A percentile compares a stretch with the other conserved stretches of the same genome.
These are phyloP conservation scores for Hericium rajendrae DNA, from an alignment of 768 basidiomycete species.

Conservation along the genomic window DNA sequence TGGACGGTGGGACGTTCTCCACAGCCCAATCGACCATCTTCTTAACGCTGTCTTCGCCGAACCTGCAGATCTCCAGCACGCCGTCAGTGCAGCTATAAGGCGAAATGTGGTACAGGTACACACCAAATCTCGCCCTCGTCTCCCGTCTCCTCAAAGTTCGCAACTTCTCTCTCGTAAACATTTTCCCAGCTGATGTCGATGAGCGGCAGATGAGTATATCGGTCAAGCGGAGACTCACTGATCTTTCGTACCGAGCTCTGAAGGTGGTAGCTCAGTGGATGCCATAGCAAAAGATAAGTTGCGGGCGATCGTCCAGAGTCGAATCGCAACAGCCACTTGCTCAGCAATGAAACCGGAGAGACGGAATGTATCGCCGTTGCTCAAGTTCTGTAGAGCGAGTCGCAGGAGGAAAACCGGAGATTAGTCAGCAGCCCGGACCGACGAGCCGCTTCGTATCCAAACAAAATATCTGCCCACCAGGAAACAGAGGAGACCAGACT, in stretches of 20 bases:
- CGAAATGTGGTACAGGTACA: conserved; percentile 10
- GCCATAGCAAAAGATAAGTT: not conserved
- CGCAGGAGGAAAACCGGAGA: too few species aligned
- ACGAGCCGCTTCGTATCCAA: too few species aligned
- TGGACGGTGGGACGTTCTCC: conserved; percentile 40
- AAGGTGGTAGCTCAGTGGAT: conserved; percentile 41
- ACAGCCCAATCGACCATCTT: conserved; percentile 75
- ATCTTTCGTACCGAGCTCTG: conserved; percentile 70
- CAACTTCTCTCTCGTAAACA: conserved; percentile 62
- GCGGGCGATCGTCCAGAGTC: too few species aligned
- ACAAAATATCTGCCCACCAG: too few species aligned
- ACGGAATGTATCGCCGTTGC: too few species aligned
- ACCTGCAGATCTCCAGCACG: conserved; percentile 38
- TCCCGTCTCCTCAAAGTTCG: conserved; percentile 61
- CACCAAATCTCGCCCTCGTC: conserved; percentile 86
- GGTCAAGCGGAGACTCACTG: conserved; percentile 41
- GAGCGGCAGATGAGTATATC: not conserved
- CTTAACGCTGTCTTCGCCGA: conserved; percentile 63
- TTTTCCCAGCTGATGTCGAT: conserved; percentile 58
- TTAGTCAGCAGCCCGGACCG: too few species aligned
- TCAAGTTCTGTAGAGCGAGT: too few species aligned
- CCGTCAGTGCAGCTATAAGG: too few species aligned
- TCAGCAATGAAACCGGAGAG: too few species aligned
- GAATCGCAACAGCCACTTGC: too few species aligned
- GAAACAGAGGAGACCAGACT: too few species aligned